phyloP scores from a whole-genome alignment of 768 basidiomycete species.

The Omphalotus guepiniiformis region DNA sequence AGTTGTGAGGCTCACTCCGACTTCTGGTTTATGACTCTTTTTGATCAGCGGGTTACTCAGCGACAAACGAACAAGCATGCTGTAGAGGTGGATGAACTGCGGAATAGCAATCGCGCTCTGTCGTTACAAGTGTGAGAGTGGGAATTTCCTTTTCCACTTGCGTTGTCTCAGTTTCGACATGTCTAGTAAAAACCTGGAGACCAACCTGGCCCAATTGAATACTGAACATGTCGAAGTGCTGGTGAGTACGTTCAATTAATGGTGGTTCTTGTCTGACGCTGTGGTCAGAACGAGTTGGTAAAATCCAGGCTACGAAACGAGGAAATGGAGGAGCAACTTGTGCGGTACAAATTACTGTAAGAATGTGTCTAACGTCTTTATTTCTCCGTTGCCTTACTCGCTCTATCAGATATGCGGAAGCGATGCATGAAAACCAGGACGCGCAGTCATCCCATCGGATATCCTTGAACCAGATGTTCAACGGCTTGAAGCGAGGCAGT shows the following conservation, averaged over 20 bases:
- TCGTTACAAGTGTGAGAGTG: slow-evolving; percentile 71
- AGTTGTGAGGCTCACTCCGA: slow-evolving; percentile 33
- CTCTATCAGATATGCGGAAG: slow-evolving; percentile 53
- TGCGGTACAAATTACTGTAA: slow-evolving; percentile 89
- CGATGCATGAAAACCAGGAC: slow-evolving; percentile 74
- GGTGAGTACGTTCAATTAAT: slow-evolving; percentile 35
- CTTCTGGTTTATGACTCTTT: not conserved
- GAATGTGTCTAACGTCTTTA: slow-evolving; percentile 18
- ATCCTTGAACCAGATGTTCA: slow-evolving; percentile 29
- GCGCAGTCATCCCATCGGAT: slow-evolving; percentile 63
- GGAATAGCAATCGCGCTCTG: slow-evolving; percentile 74
- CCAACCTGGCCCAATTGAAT: slow-evolving; percentile 73
- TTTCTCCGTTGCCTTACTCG: not conserved
- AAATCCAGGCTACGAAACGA: slow-evolving; percentile 85
- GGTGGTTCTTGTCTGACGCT: too few relatives aligned
- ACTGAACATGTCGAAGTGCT: slow-evolving; percentile 76
- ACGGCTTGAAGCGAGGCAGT: slow-evolving; percentile 6
- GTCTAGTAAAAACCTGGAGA: slow-evolving; percentile 74
- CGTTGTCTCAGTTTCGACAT: slow-evolving; percentile 6
- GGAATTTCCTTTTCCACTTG: not conserved
- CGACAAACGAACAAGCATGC: slow-evolving; percentile 80
- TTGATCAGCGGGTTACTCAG: too few relatives aligned
- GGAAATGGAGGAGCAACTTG: slow-evolving; percentile 90
- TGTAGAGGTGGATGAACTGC: slow-evolving; percentile 75
- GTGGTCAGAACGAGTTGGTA: slow-evolving; percentile 78